Evolutionary conservation across 2,329 filamentous ascomycete species (phyloP).

Genomic region (Sporothrix euskadiensis): DNA sequence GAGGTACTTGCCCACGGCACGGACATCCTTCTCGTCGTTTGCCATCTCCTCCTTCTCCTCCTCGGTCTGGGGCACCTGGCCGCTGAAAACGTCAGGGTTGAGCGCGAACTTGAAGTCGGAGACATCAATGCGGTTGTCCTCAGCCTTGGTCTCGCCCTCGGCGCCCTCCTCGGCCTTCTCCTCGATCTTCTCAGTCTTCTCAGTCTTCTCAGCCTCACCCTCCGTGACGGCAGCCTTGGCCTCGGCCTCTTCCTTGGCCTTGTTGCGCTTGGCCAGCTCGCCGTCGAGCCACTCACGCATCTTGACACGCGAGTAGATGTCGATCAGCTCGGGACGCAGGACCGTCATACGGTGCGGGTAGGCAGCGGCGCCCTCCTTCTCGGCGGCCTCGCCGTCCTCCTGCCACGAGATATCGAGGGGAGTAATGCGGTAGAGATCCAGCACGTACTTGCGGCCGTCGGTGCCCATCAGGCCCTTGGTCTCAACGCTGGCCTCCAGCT

Average conservation of each 20-base stretch:
- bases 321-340: conserved; percentile 83
- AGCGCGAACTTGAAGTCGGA: conserved; percentile 84
- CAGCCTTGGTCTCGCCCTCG: conserved; percentile 32
- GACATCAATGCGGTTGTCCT: conserved; percentile 73
- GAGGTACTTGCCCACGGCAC: conserved; percentile 77
- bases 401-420: conserved; percentile 90
- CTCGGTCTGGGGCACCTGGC: conserved; percentile 84
- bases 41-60: conserved; percentile 83
- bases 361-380: conserved; percentile 48
- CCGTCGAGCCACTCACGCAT: conserved; percentile 85
- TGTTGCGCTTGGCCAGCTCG: conserved; percentile 67
- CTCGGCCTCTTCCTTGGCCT: conserved; percentile 39
- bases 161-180: conserved; percentile 41
- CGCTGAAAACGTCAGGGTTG: conserved; percentile 94
- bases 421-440: conserved; percentile 92
- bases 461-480: conserved; percentile 97
- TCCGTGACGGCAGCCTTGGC: not conserved
- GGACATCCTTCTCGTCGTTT: conserved; percentile 85
- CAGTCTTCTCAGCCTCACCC: conserved; percentile 54
- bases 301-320: conserved; percentile 79
- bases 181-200: conserved; percentile 36
- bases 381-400: conserved; percentile 62
- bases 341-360: conserved; percentile 98
- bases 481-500: conserved; percentile 93
- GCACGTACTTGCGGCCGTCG: conserved; percentile 94